Base-by-base conservation (phyloP, 2,329 filamentous ascomycete species). In the Trichoderma koningiopsis region DNA sequence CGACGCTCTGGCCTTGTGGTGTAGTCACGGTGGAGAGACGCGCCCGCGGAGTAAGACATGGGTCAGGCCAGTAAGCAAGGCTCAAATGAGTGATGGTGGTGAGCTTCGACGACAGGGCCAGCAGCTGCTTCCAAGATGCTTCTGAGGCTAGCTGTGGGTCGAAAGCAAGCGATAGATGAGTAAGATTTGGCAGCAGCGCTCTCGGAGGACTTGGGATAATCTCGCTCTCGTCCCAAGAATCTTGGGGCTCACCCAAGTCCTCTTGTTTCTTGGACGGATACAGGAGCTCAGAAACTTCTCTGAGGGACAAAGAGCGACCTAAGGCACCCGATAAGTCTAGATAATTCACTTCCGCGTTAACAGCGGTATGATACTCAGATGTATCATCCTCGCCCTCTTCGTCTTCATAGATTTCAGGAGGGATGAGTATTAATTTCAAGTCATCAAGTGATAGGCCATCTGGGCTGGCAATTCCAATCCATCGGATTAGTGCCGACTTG, bases 11-110 rank as follows among this genome's bases (percentile, higher is more conserved):
- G 33, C 81, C 85, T 37, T 81, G 77, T 5, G 80, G 79, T 5
- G 83, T 82, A 1, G 81, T 77, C 2, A 89, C 77, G 2, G 83
- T 83, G 0, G 85, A 78, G 31, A 80, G 80, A 69, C 81, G 83
- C 7, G 87, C 83, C 72, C 86, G 85, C 10, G 86, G 85, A 2
- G 86, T 87, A n/a, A 88, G 77, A 19, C 83, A 83, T 2, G 88
- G 88, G 61, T 84, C 83, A 1, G 88, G 88, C 88, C 88, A 90
- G 75, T 85, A 86, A 19, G 87, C 87, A 7, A 90, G 81, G 72
- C 84, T 88, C 52, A 90, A 80, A 73, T 90, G 87, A 1, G 88
- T 90, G 49, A 90, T 77, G 16, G 81, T 83, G 0, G 82, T 82
- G 7, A 88, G 76, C 72, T 85, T 87, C 13, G 80, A 76, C 0